phyloP scores from a whole-genome alignment of 768 basidiomycete species.

The Leccinum arenicola region DNA sequence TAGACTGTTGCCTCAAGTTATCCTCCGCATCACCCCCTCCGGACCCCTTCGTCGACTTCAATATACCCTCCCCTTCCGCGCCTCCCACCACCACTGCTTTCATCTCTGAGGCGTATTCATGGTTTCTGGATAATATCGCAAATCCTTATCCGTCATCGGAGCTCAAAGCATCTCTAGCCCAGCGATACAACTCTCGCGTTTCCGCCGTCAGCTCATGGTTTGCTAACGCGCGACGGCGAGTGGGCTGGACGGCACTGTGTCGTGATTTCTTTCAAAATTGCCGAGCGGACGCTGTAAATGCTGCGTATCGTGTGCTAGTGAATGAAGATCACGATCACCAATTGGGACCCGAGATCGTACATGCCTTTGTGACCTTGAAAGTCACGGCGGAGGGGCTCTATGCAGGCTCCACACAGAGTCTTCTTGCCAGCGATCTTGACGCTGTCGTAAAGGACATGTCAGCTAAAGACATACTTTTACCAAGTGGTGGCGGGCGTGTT shows the following conservation, averaged over 20 bases:
- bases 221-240: constrained; percentile 41
- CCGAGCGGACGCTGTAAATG: constrained; percentile 21
- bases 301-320: constrained; percentile 24
- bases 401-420: constrained; percentile 25
- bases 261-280: constrained; percentile 22
- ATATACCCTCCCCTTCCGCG: neutral
- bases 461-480: too few relatives aligned
- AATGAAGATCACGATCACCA: constrained; percentile 9
- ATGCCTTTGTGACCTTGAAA: constrained; percentile 32
- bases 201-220: constrained; percentile 48
- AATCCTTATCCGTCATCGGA: constrained; percentile 47
- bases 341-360: constrained; percentile 3
- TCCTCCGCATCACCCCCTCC: neutral
- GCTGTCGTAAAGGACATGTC: constrained; percentile 20
- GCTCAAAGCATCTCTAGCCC: constrained; percentile 28
- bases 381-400: constrained; percentile 28
- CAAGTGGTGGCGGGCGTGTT: too few relatives aligned
- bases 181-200: constrained; percentile 14
- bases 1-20: neutral
- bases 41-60: neutral
- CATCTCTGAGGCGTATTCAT: constrained; percentile 31
- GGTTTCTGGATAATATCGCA: constrained; percentile 45
- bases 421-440: constrained; percentile 30
- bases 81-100: neutral
- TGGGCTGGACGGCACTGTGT: constrained; percentile 48